These are phyloP conservation scores for Aspergillus affinis DNA, from an alignment of 495 filamentous ascomycete genomes.

Conservation along the genomic window DNA sequence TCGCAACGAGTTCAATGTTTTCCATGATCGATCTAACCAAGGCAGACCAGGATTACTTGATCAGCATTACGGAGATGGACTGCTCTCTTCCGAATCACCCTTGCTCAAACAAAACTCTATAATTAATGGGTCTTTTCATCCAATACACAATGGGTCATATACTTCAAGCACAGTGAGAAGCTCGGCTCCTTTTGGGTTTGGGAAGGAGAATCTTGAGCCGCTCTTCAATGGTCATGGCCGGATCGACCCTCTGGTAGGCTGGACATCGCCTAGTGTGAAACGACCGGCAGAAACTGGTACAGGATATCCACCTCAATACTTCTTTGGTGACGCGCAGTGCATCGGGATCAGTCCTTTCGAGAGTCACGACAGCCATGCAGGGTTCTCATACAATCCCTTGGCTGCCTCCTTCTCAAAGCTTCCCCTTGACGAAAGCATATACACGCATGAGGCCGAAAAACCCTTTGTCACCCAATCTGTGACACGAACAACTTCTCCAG, in stretches of 20 bases:
- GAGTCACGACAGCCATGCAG: slow-evolving; percentile 23
- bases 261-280: slow-evolving; percentile 34
- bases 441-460: slow-evolving; percentile 13
- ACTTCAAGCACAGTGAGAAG: slow-evolving; percentile 10
- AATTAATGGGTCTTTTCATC: slow-evolving; percentile 8
- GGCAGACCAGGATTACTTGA: slow-evolving; percentile 14
- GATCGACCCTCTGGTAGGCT: slow-evolving; percentile 29
- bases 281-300: slow-evolving; percentile 24
- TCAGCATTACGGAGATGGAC: slow-evolving; percentile 7
- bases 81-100: slow-evolving; percentile 23
- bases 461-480: slow-evolving; percentile 13
- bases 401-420: slow-evolving; percentile 27
- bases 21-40: slow-evolving; percentile 29
- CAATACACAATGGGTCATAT: slow-evolving; percentile 16
- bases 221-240: slow-evolving; percentile 34
- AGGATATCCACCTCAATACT: slow-evolving; percentile 33
- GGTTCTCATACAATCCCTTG: slow-evolving; percentile 43
- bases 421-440: slow-evolving; percentile 19
- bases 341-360: slow-evolving; percentile 33
- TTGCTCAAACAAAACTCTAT: slow-evolving; percentile 18
- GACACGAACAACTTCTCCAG: slow-evolving; percentile 24
- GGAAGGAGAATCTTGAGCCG: slow-evolving; percentile 50
- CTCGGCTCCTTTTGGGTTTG: slow-evolving; percentile 5
- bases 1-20: slow-evolving; percentile 34
- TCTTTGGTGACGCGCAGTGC: slow-evolving; percentile 30